Base-by-base conservation (phyloP, 176 grass and related monocot genomes). In the Avena atlantica region DNA sequence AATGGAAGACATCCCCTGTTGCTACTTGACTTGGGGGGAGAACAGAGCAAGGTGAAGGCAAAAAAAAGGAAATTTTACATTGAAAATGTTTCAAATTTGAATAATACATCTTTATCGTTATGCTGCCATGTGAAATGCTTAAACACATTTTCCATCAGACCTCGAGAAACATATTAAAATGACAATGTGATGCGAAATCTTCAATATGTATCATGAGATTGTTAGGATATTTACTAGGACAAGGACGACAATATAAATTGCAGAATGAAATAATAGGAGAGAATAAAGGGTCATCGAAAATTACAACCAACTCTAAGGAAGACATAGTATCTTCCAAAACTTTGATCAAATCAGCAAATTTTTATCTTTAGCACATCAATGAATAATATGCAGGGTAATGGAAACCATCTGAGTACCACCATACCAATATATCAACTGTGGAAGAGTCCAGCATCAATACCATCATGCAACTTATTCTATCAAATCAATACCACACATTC, bases 301-400 rank as follows among this genome's bases (percentile, higher is more conserved):
- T 8, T 44, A 52, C 45, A 49, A 66, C 12, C 44, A 51, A 7
- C 24, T 68, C 16, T 14, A 81, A 81, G 42, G 23, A 63, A 80
- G 37, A 27, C 23, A 68, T 11, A 23, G 1, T 49, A 49, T 31
- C 9, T 61, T 72, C 45, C 17, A 4, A 78, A 64, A 25, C 29
- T 56, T 78, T 7, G 1, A 86, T 8, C 31, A 78, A 86, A 86
- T 8, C 61, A 85, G 51, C 12, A 76, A 36, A 34, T 34, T 44
- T 44, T 68, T 25, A 24, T 21, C 31, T 56, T 70, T 31, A 58
- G 23, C 34, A 52, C 20, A 57, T 65, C 61, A 44, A 67, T 44
- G 24, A 25, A 65, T 6, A 9, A 76, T 31, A 56, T 68, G 29
- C 20, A 78, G 27, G 29, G 12, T 15, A 83, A 83, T 37, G 10